Evolutionary conservation across 2,329 filamentous ascomycete species (phyloP).

Genomic region (Elsinoe necatrix): DNA sequence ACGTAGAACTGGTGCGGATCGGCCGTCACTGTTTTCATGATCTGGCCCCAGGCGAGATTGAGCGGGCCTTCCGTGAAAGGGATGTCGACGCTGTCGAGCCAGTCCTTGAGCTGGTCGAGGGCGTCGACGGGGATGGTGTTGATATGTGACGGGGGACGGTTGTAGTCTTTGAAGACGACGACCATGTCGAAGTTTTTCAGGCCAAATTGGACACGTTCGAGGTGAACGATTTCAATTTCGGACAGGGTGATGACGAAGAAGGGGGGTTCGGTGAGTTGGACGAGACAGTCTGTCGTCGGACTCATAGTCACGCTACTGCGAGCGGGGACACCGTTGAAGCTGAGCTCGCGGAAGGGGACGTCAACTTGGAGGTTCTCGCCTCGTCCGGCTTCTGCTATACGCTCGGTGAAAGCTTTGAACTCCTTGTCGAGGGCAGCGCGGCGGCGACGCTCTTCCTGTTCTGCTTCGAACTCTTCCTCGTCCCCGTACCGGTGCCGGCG

Average conservation of each 20-base stretch:
- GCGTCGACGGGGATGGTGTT: conserved; percentile 97
- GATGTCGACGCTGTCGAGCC: conserved; percentile 92
- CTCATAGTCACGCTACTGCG: conserved; percentile 93
- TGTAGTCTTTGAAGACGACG: conserved; percentile 96
- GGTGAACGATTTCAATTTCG: conserved; percentile 90
- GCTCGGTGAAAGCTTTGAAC: conserved; percentile 94
- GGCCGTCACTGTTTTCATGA: conserved; percentile 96
- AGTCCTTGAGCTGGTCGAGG: conserved; percentile 92
- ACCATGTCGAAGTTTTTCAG: conserved; percentile 99
- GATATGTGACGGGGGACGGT: conserved; percentile 81
- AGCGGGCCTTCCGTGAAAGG: conserved; percentile 88
- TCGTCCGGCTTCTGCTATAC: conserved; percentile 91
- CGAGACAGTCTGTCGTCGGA: conserved; percentile 91
- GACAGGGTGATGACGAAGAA: conserved; percentile 94
- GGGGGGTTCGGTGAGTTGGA: conserved; percentile 92
- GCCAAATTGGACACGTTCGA: conserved; percentile 91
- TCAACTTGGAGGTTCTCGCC: conserved; percentile 88
- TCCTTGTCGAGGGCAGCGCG: conserved; percentile 88
- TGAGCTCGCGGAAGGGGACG: conserved; percentile 91
- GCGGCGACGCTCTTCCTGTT: conserved; percentile 89
- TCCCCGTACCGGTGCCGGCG: conserved; percentile 96
- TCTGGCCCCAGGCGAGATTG: conserved; percentile 97
- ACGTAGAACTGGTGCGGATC: conserved; percentile 93
- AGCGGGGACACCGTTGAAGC: conserved; percentile 93
- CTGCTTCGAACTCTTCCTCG: conserved; percentile 96